Conservation (phyloP, 2,329 filamentous ascomycete species). For the Fusarium napiforme region DNA sequence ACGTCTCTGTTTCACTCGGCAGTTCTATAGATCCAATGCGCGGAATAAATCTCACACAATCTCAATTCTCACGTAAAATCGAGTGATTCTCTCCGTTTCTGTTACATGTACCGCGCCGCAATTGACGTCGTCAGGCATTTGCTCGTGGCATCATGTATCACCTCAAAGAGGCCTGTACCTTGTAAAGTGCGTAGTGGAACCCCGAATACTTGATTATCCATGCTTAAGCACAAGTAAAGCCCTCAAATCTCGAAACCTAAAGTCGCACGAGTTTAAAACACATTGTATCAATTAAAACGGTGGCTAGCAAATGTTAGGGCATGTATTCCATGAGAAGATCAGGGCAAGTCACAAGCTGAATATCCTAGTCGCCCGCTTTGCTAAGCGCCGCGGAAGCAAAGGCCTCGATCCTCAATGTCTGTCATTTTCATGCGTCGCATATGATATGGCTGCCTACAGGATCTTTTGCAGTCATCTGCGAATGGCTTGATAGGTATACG, state of each 20-base stretch:
- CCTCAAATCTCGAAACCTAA: not conserved
- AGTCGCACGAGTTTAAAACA: not conserved
- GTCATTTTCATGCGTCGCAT: conserved; percentile 4
- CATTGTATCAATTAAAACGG: not conserved
- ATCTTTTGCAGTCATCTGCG: not conserved
- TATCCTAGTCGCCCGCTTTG: not conserved
- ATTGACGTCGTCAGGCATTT: not conserved
- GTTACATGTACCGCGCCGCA: not conserved
- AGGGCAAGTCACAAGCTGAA: not conserved
- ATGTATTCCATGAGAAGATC: not conserved
- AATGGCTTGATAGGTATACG: not conserved
- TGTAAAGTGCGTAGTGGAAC: not conserved
- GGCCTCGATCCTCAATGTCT: not conserved
- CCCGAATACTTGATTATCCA: conserved; percentile 1
- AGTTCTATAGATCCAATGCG: not conserved
- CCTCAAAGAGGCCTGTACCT: not conserved
- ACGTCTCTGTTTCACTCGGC: not conserved
- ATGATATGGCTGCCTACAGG: not conserved
- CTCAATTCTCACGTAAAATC: not conserved
- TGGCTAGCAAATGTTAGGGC: not conserved
- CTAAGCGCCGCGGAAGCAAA: not conserved
- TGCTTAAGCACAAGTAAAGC: not conserved
- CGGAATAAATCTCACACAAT: not conserved
- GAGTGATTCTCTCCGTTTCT: not conserved
- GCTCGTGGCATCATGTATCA: conserved; percentile 2